Evolutionary conservation across 176 grass and related monocot genomes (phyloP), one percentile per base, ranked within the genome.

Genomic region (Puya raimondii): DNA sequence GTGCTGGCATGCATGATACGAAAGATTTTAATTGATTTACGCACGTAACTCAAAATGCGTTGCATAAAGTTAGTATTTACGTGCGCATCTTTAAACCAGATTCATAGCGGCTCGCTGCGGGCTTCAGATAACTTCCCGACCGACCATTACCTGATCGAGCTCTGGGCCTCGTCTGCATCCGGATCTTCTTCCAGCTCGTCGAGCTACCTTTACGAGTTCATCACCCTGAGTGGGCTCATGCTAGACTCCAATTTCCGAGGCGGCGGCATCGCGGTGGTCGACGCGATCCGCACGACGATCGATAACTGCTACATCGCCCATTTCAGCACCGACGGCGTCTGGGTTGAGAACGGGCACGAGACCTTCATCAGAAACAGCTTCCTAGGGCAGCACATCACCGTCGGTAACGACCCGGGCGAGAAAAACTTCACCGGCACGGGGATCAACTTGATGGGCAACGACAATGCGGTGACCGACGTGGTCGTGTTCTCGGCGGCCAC

Each of bases 301-400:
- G 88, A 91, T 63, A 88, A 84, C 77, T 80, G 78, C 65, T 96
- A 86, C 72, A 47, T 96, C 16, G 48, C 18, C 13, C 83, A 84
- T 75, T 96, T 96, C 69, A 50, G 0, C 10, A 53, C 85, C 1
- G 85, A 88, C 58, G 92, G 92, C 21, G 18, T 96, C 72, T 63
- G 11, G 1, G 92, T 91, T 29, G 42, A 22, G 49, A 80, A 78
- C 0, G 92, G 92, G 0, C 92, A 96, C 70, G 92, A 96, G 80
- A 86, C 92, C 0, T 78, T 73, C 68, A 70, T 96, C 69, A 79
- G 88, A 17, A 80, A 77, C 76, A 70, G 57, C 51, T 96, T 86
- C 76, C 21, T 96, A 0, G 92, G 92, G 2, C 92, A 96, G 67
- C 85, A 91, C 78, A 86, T 96, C 71, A 91, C 88, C 0, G 50